Conservation (phyloP, 192 early-diverging fungal species). For the Rhizophagus sp. region DNA sequence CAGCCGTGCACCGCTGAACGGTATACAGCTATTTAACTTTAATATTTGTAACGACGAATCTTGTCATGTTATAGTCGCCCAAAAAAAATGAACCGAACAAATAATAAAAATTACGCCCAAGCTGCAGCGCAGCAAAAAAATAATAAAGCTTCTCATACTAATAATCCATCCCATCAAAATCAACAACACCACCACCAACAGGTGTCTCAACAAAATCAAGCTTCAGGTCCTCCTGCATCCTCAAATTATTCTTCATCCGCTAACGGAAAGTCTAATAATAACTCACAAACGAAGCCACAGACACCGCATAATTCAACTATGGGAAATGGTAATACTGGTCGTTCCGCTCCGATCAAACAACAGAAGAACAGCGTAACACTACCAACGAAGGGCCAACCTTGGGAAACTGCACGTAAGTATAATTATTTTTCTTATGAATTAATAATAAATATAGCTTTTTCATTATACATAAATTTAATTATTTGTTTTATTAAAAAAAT, state of each 20-base stretch:
- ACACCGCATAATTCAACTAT: constrained; percentile 12
- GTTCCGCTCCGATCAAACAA: background rate
- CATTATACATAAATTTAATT: no score
- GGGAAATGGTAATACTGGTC: constrained; percentile 11
- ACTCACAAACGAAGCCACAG: constrained; percentile 25
- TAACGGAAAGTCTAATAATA: constrained; percentile 14
- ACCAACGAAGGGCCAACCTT: background rate
- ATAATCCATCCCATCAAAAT: constrained; percentile 11
- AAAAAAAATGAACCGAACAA: constrained; percentile 27
- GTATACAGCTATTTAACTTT: constrained; percentile 26
- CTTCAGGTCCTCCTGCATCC: background rate
- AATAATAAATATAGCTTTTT: no score
- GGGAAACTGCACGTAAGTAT: background rate
- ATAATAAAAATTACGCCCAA: constrained; percentile 21
- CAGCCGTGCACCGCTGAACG: constrained; percentile 24
- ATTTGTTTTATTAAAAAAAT: no score
- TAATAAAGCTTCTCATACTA: constrained; percentile 14
- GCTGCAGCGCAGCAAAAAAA: constrained; percentile 33
- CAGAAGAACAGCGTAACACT: background rate
- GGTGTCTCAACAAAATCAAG: constrained; percentile 24
- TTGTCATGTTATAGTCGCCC: constrained; percentile 23
- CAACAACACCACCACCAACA: constrained; percentile 23
- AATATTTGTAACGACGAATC: constrained; percentile 28
- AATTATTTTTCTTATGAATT: no score
- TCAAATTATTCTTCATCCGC: constrained; percentile 22